These are phyloP conservation scores for Acephala macrosclerotiorum DNA, from an alignment of 2,329 filamentous ascomycete species.

Conservation along the genomic window DNA sequence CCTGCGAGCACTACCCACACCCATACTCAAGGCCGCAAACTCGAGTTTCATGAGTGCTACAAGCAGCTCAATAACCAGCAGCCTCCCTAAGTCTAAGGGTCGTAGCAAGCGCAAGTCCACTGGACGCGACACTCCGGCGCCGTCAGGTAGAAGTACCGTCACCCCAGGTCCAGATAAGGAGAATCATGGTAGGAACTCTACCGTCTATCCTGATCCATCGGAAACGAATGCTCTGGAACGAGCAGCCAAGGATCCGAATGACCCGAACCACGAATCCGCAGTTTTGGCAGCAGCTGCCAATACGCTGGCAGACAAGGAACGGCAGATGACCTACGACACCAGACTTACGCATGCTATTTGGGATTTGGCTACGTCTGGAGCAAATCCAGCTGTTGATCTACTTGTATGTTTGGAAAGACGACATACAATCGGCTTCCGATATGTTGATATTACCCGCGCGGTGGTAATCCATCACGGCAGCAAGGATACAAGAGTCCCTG, in stretches of 20 bases:
- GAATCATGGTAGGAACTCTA: constrained; percentile 40
- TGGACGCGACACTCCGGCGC: constrained; percentile 47
- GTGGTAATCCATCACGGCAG: constrained; percentile 95
- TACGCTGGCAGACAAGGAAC: constrained; percentile 72
- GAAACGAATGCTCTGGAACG: constrained; percentile 37
- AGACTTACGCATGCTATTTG: constrained; percentile 93
- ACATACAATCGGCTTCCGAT: constrained; percentile 93
- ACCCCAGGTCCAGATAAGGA: constrained; percentile 44
- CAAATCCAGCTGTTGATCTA: constrained; percentile 93
- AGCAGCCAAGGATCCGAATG: constrained; percentile 38
- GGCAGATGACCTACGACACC: constrained; percentile 79
- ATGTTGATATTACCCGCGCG: constrained; percentile 91
- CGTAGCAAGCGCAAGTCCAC: constrained; percentile 66
- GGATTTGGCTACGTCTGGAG: constrained; percentile 88
- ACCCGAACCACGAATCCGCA: constrained; percentile 43
- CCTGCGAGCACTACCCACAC: constrained; percentile 86
- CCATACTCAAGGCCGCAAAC: constrained; percentile 92
- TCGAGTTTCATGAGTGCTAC: constrained; percentile 94
- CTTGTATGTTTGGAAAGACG: constrained; percentile 91
- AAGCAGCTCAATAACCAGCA: constrained; percentile 83
- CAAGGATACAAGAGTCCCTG: constrained; percentile 88
- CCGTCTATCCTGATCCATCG: constrained; percentile 41
- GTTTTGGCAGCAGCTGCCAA: constrained; percentile 60
- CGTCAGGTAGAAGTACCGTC: constrained; percentile 47
- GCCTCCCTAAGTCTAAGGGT: constrained; percentile 71